Evolutionary conservation across 1,284 basidiomycete genomes (phyloP).

Genomic region (Thelephora terrestris): DNA sequence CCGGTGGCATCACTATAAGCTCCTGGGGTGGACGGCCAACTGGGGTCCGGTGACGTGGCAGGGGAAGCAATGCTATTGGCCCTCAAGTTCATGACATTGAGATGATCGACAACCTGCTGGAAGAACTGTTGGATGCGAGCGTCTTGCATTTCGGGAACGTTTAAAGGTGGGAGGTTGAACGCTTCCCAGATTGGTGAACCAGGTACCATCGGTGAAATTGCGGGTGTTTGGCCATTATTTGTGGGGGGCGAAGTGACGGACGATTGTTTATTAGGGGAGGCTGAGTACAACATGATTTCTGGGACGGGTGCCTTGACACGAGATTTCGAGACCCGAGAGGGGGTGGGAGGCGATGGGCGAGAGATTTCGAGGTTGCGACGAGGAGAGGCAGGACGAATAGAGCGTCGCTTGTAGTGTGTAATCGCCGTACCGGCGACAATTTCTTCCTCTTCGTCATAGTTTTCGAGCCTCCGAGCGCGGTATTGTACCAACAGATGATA

Average conservation of each 20-base stretch:
- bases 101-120: conserved; percentile 71
- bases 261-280: conserved; percentile 13
- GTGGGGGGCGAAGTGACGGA: conserved; percentile 10
- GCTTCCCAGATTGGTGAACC: conserved; percentile 19
- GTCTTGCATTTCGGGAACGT: conserved; percentile 46
- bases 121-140: conserved; percentile 72
- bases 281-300: conserved; percentile 2
- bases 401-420: conserved; percentile 10
- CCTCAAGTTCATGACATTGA: conserved; percentile 56
- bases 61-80: conserved; percentile 5
- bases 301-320: conserved; percentile 3
- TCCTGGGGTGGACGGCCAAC: neutral
- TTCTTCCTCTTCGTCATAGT: conserved; percentile 53
- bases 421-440: conserved; percentile 23
- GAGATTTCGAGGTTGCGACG: conserved; percentile 29
- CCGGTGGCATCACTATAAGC: neutral
- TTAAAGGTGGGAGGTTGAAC: conserved; percentile 25
- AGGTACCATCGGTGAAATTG: conserved; percentile 18
- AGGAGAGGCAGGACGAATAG: no score
- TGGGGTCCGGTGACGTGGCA: neutral
- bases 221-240: conserved; percentile 8
- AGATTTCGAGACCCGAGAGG: conserved; percentile 32
- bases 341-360: conserved; percentile 51
- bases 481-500: conserved; percentile 82
- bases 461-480: conserved; percentile 57